Base-by-base conservation (phyloP, 2,329 filamentous ascomycete genomes). In the Fonsecaea pugnacius region DNA sequence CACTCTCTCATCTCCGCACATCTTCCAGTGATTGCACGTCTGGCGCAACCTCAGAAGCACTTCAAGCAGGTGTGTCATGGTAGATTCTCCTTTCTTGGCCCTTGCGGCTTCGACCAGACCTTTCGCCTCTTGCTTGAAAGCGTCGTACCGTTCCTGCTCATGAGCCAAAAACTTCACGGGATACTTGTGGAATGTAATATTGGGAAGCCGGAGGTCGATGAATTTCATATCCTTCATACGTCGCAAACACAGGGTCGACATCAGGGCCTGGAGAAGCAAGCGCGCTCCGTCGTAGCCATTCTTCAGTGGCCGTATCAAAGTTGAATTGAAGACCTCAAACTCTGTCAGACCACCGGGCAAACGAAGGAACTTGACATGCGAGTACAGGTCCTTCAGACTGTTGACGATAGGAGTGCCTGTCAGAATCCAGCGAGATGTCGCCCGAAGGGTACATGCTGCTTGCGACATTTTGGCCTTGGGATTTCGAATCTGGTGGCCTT, bases 141-240 rank as follows among this genome's bases (percentile, higher is more conserved):
- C 36, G 43, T 91, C 85, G 73, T 96, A 96, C 77, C 90, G 91
- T 70, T 87, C 85, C 69, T 87, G 83, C 75, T 96, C 92, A 38
- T 92, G 87, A 0, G 85, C 77, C 50, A 87, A 84, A 71, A 96
- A 92, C 8, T 87, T 82, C 69, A 96, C 86, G 8, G 86, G 85
- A 71, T 95, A 88, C 5, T 95, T 82, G 69, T 89, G 92, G 73
- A 94, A 91, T 0, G 87, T 89, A 72, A 96, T 87, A 14, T 87
- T 81, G 0, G 92, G 92, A 8, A 96, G 82, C 67, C 87, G 89
- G 21, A 96, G 80, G 69, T 96, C 91, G 58, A 96, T 85, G 72
- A 96, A 96, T 4, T 84, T 84, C 92, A 96, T 96, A 62, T 94
- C 89, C 75, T 96, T 96, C 75, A 88, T 89, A 40, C 92, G 86